Base-by-base conservation (phyloP, 2,329 filamentous ascomycete species). In the Penicillium expansum region DNA sequence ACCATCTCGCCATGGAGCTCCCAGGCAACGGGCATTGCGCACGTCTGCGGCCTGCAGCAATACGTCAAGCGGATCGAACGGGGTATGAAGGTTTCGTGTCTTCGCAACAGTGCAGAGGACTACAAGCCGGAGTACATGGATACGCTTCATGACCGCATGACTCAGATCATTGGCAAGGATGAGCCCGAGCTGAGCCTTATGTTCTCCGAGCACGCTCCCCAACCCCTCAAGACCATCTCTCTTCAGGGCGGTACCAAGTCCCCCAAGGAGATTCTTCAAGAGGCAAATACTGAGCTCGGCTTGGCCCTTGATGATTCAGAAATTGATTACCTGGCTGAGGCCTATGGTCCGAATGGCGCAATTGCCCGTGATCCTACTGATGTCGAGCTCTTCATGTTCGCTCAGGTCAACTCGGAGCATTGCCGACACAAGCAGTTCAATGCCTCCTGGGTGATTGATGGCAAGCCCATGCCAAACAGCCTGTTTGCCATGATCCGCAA, bases 371-470 rank as follows among this genome's bases (percentile, higher is more conserved):
- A 87, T 48, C 91, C 91, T 1, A 88, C 92, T 59, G 94, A 97
- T 72, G 90, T 97, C 43, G 94, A 99, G 77, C 82, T 97, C 22
- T 97, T 97, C 82, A 97, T 97, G 94, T 99, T 97, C 74, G 93
- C 93, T 16, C 94, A 99, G 77, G 93, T 99, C 73, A 97, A 97
- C 80, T 97, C 93, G 3, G 94, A 99, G 81, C 93, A 97, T 76
- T 96, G 85, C 70, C 78, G 85, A 57, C 85, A 88, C 71, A 96
- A 97, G 80, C 90, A 95, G 67, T 99, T 99, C 83, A 99, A 99
- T 75, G 92, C 94, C 29, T 88, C 87, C 57, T 99, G 94, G 91
- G 94, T 88, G 16, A 95, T 99, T 67, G 92, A 99, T 72, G 92
- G 92, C 51, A 81, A 89, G 64, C 79, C 82, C 62, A 94, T 92